phyloP scores from a whole-genome alignment of 1,139 yeast genomes.

The Saccharomycopsis hybrid region DNA sequence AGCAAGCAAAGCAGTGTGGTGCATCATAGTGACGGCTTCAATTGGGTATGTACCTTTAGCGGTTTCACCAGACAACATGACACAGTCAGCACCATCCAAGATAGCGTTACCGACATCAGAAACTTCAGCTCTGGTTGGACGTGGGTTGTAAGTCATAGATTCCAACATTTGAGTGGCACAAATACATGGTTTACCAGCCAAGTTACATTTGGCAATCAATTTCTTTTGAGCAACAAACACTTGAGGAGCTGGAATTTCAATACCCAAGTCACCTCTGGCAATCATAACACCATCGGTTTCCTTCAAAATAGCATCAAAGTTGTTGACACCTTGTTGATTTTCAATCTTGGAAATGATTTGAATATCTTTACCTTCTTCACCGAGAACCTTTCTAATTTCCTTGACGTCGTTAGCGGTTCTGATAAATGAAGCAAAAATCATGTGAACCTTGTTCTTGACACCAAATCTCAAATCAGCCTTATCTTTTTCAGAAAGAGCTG shows the following conservation, averaged over 20 bases:
- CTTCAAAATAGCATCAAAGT: constrained; percentile 89
- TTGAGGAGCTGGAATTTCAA: constrained; percentile 98
- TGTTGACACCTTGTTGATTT: constrained; percentile 99
- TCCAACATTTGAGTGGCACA: constrained; percentile 99
- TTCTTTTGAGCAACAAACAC: constrained; percentile 98
- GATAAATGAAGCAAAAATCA: constrained; percentile 97
- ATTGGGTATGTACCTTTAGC: constrained; percentile 98
- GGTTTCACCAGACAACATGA: constrained; percentile 98
- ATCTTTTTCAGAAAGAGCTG: constrained; percentile 97
- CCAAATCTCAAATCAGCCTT: constrained; percentile 86
- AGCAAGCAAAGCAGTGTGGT: constrained; percentile 92
- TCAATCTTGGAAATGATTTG: constrained; percentile 97
- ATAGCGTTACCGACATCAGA: constrained; percentile 99
- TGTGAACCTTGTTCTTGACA: constrained; percentile 94
- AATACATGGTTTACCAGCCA: constrained; percentile 98
- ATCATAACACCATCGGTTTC: constrained; percentile 99
- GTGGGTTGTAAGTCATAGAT: constrained; percentile 98
- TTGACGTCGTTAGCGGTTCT: constrained; percentile 87
- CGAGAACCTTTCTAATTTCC: constrained; percentile 88
- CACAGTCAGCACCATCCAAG: constrained; percentile 99
- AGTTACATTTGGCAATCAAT: constrained; percentile 97
- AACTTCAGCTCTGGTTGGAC: constrained; percentile 99
- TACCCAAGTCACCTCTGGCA: constrained; percentile 99
- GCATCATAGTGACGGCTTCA: constrained; percentile 98
- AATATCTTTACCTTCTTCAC: constrained; percentile 94